phyloP scores from a whole-genome alignment of 2,329 filamentous ascomycete species.

The Aspergillus spinulosporus region DNA sequence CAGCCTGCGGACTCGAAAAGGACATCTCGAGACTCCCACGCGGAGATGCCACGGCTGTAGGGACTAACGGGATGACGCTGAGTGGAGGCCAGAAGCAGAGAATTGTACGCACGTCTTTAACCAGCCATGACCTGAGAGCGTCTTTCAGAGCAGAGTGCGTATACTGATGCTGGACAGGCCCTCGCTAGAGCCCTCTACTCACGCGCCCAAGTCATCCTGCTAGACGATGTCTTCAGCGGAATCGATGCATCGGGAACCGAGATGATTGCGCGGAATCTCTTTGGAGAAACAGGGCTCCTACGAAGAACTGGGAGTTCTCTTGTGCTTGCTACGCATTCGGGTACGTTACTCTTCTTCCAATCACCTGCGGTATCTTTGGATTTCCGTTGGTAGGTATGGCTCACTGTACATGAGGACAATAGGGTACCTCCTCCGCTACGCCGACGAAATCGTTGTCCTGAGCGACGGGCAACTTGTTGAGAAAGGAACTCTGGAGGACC shows the following conservation, averaged over 20 bases:
- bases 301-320: not conserved
- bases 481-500: not conserved
- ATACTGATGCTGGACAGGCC: not conserved
- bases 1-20: not conserved
- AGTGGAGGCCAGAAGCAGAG: slow-evolving; percentile 51
- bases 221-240: slow-evolving; percentile 10
- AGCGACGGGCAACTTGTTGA: not conserved
- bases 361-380: too few species aligned
- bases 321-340: slow-evolving; percentile 5
- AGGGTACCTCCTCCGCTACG: not conserved
- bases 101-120: slow-evolving; percentile 22
- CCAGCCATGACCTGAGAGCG: too few species aligned
- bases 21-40: slow-evolving; percentile 25
- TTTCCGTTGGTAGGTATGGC: not conserved
- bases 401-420: not conserved
- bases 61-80: slow-evolving; percentile 45
- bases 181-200: slow-evolving; percentile 4
- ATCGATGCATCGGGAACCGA: not conserved
- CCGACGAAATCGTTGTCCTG: not conserved
- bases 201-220: not conserved
- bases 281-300: not conserved
- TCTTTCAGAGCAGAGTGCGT: not conserved
- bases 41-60: slow-evolving; percentile 40
- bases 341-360: not conserved
- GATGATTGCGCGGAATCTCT: not conserved